Evolutionary conservation across 176 grass and related monocot species (phyloP).

Genomic region (Eleusine coracana): DNA sequence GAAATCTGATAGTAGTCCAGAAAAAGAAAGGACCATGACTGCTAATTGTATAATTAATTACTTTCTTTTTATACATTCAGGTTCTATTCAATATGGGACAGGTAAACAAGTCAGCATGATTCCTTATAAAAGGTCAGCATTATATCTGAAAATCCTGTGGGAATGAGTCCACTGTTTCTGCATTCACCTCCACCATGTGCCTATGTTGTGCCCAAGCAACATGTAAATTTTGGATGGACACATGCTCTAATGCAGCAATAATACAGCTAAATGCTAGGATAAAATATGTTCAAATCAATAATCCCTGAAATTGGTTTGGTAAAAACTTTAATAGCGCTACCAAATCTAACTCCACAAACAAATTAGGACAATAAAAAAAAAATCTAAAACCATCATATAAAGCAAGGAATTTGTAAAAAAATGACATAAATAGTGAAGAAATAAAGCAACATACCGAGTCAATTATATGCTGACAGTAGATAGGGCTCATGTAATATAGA

Average conservation of each 20-base stretch:
- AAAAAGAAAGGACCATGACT: neutral
- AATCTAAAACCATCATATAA: slow-evolving; percentile 19
- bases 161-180: slow-evolving; percentile 16
- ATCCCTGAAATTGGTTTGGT: slow-evolving; percentile 2
- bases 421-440: slow-evolving; percentile 6
- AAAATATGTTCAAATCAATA: slow-evolving; percentile 5
- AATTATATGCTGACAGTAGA: slow-evolving; percentile 97
- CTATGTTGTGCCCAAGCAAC: neutral
- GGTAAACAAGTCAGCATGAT: neutral
- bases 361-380: neutral
- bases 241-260: slow-evolving; percentile 22
- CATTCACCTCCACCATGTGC: neutral
- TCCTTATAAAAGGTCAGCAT: too few species aligned
- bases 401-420: slow-evolving; percentile 14
- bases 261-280: slow-evolving; percentile 18
- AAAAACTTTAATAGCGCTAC: neutral
- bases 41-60: neutral
- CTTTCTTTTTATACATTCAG: neutral
- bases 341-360: neutral
- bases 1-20: neutral
- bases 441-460: slow-evolving; percentile 80
- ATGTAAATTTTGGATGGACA: slow-evolving; percentile 12
- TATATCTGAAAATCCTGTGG: slow-evolving; percentile 32
- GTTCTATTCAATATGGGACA: neutral
- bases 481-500: slow-evolving; percentile 99